Conservation (phyloP, 73 alveolate species). For the Tetrahymena borealis region DNA sequence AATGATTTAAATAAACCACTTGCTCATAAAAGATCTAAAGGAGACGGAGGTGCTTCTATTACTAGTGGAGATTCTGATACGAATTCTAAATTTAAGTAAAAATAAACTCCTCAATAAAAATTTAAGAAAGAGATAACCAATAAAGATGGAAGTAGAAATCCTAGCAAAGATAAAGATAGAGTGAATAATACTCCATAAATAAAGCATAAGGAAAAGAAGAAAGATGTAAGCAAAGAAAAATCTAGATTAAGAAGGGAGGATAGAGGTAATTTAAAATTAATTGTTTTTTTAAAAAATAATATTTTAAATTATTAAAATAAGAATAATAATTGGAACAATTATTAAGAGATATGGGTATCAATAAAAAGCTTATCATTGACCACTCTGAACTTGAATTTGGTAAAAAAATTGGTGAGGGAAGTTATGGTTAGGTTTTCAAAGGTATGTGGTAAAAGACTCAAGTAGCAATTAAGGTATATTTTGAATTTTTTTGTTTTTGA, state of each 20-base stretch:
- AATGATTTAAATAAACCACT: neutral
- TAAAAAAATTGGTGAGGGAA: constrained; percentile 67
- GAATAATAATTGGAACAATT: neutral
- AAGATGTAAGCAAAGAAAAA: neutral
- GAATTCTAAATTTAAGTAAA: neutral
- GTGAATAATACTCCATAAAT: constrained; percentile 2
- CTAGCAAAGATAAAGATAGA: constrained; percentile 1
- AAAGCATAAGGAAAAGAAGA: neutral
- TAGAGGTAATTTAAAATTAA: neutral
- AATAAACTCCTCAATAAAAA: neutral
- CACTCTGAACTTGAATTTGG: constrained; percentile 24
- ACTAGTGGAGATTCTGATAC: neutral
- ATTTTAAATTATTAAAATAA: neutral
- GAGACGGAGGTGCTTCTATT: neutral
- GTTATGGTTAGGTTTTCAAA: constrained; percentile 72
- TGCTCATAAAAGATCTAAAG: neutral
- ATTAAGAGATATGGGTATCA: constrained; percentile 22
- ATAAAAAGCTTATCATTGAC: constrained; percentile 19
- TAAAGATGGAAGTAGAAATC: neutral
- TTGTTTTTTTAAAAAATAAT: neutral
- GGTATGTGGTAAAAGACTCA: constrained; percentile 84
- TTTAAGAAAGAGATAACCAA: neutral
- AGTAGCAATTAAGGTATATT: constrained; percentile 74
- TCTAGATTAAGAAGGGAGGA: neutral
- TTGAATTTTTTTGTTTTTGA: neutral